Base-by-base conservation (phyloP, 352 stramenopile species). In the Saprolegnia diclina region DNA sequence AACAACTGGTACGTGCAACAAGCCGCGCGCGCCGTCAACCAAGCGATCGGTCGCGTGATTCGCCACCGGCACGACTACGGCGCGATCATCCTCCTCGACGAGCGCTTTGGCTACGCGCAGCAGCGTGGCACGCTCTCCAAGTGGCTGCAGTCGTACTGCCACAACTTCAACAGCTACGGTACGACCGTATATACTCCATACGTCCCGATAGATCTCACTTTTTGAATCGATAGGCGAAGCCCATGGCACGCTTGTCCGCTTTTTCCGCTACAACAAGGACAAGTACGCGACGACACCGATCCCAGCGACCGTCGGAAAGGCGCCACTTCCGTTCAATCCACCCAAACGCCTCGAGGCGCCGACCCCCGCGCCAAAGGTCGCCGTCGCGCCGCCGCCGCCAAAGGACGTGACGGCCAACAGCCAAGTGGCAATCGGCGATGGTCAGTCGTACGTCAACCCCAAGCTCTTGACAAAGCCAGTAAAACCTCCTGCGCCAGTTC, bases 1-100 rank as follows among this genome's bases (percentile, higher is more conserved):
- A 94, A 97, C 61, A 89, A 98, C 26, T 99, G 98, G 98, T 99
- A 99, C 73, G 94, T 94, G 42, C 97, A 99, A 64, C 96, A 99
- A 88, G 97, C 97, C 7, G 95, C 96, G 61, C 80, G 96, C 64
- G 97, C 97, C 62, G 95, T 99, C 13, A 99, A 99, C 76, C 98
- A 99, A 87, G 97, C 97, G 7, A 93, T 99, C 57, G 98, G 98
- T 2, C 87, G 98, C 71, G 96, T 99, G 5, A 99, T 99, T 84
- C 95, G 98, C 13, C 98, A 99, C 75, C 88, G 91, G 18, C 86
- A 97, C 64, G 98, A 99, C 72, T 99, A 97, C 70, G 98, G 97
- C 37, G 91, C 94, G 22, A 98, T 99, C 37, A 87, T 99, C 46
- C 76, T 99, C 26, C 81, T 97, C 29, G 98, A 99, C 74, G 93